Evolutionary conservation across 345 rosid genomes (phyloP).

Genomic region (Pugionium dolabratum): DNA sequence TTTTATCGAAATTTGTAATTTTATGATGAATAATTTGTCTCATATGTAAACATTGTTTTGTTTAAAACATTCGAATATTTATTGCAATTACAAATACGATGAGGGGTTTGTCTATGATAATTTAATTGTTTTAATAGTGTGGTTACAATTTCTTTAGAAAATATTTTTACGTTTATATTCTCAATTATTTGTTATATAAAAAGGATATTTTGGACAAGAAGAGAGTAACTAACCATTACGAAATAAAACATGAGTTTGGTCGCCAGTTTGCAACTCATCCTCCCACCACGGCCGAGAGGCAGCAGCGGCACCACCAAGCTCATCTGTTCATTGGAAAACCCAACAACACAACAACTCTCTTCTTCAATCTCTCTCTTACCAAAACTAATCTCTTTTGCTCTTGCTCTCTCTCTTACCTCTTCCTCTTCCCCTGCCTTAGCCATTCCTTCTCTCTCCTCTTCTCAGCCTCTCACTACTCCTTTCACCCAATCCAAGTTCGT

Average conservation of each 20-base stretch:
- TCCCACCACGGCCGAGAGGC: constrained; percentile 34
- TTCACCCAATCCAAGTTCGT: constrained; percentile 85
- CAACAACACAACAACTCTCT: constrained; percentile 1
- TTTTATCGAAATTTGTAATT: background rate
- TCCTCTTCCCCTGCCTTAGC: constrained; percentile 63
- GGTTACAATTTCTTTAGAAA: no score
- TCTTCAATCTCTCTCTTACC: constrained; percentile 28
- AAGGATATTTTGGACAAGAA: background rate
- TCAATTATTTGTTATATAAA: no score
- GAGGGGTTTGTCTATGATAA: no score
- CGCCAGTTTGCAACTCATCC: constrained; percentile 30
- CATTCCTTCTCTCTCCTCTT: constrained; percentile 66
- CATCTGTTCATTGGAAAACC: constrained; percentile 19
- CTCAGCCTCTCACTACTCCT: constrained; percentile 68
- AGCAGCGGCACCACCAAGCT: constrained; percentile 18
- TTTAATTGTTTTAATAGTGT: no score
- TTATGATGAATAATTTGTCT: no score
- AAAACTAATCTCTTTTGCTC: constrained; percentile 59
- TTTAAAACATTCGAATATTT: no score
- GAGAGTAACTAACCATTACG: constrained; percentile 14
- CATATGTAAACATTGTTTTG: no score
- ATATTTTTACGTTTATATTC: no score
- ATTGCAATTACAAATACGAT: no score
- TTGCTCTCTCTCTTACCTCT: constrained; percentile 49
- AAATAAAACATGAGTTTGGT: constrained; percentile 32